Evolutionary conservation across 2,329 filamentous ascomycete species (phyloP).

Genomic region (Sordariomycetes sp.): DNA sequence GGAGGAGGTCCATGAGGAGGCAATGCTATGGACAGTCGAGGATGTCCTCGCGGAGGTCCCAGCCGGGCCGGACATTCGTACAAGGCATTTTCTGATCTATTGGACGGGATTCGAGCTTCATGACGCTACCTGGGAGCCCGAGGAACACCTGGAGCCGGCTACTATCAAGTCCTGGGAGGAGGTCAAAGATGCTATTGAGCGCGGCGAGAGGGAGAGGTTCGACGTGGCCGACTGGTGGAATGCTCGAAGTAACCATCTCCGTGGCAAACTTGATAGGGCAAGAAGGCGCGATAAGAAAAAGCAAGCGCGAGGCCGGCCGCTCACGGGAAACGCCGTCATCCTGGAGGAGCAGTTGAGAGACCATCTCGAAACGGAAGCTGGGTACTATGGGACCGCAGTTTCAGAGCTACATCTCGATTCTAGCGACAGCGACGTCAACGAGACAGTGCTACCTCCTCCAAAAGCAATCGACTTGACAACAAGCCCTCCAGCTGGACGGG

Average conservation of each 20-base stretch:
- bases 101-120: constrained; percentile 24
- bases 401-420: not conserved
- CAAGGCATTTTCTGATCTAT: constrained; percentile 20
- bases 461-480: not conserved
- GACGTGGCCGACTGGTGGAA: constrained; percentile 1
- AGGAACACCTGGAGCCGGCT: not conserved
- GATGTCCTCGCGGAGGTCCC: constrained; percentile 36
- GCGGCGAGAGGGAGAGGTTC: not conserved
- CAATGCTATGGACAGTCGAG: constrained; percentile 38
- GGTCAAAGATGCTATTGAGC: not conserved
- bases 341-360: not conserved
- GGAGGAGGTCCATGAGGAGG: constrained; percentile 20
- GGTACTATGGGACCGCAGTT: not conserved
- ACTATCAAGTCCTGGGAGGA: not conserved
- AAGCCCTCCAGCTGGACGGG: not conserved
- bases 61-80: constrained; percentile 11
- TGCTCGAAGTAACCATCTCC: constrained; percentile 30
- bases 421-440: not conserved
- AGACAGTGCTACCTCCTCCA: not conserved
- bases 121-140: constrained; percentile 37
- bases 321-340: not conserved
- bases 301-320: not conserved
- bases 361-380: not conserved
- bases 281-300: not conserved
- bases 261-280: constrained; percentile 21